A percentile compares a stretch with the other conserved stretches of the same genome.
Conservation (phyloP, 1,139 yeast species). For the Hemisphaericaspora lyxosophila region DNA sequence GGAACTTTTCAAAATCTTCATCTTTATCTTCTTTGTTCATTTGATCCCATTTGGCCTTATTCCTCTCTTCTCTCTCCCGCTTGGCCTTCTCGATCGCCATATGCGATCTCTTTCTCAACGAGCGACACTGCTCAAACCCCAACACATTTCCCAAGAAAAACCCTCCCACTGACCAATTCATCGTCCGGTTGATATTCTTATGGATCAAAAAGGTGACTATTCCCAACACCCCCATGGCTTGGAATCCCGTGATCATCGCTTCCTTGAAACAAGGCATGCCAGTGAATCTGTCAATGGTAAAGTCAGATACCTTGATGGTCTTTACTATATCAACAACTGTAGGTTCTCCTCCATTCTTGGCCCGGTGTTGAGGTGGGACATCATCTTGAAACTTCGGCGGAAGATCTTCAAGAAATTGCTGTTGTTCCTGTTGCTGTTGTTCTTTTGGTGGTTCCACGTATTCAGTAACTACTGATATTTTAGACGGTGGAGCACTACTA, state of each 20-base stretch:
- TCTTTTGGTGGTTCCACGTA: slow-evolving; percentile 16
- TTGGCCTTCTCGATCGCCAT: slow-evolving; percentile 64
- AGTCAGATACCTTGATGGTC: slow-evolving; percentile 46
- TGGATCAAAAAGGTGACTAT: slow-evolving; percentile 70
- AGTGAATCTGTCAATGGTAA: slow-evolving; percentile 53
- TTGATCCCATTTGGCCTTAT: slow-evolving; percentile 28
- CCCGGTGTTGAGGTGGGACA: slow-evolving; percentile 18
- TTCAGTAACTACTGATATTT: slow-evolving; percentile 27
- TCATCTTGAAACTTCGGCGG: slow-evolving; percentile 50
- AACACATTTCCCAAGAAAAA: slow-evolving; percentile 75
- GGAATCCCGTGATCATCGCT: slow-evolving; percentile 83
- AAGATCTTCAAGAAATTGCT: slow-evolving; percentile 32
- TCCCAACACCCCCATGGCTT: slow-evolving; percentile 79
- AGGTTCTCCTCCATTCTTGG: slow-evolving; percentile 17
- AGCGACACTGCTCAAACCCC: slow-evolving; percentile 93
- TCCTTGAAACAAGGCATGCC: slow-evolving; percentile 87
- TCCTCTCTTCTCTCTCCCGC: slow-evolving; percentile 44
- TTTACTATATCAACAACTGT: slow-evolving; percentile 33
- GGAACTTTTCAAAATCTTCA: slow-evolving; percentile 30
- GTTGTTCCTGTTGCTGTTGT: slow-evolving; percentile 17
- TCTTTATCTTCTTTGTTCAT: slow-evolving; percentile 16
- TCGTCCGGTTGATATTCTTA: slow-evolving; percentile 58
- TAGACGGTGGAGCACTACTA: slow-evolving; percentile 22
- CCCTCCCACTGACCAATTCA: slow-evolving; percentile 85
- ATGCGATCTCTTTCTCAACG: slow-evolving; percentile 61